phyloP scores from a whole-genome alignment of 2,329 filamentous ascomycete species.

The Colletotrichum eremochloae region DNA sequence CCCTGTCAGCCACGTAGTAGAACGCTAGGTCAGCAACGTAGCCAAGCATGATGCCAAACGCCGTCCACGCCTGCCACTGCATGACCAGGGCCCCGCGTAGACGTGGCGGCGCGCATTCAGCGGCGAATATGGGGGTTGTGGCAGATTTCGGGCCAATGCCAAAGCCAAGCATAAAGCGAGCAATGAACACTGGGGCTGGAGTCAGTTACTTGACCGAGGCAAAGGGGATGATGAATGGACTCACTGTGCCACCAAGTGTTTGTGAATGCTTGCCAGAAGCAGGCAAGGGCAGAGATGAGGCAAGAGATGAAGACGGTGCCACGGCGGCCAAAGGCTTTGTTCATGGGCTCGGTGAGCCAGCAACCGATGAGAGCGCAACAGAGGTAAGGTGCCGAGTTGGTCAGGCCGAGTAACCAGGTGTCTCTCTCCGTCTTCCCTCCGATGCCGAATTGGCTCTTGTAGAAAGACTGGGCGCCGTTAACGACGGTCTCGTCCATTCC shows the following conservation, averaged over 20 bases:
- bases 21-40: constrained; percentile 73
- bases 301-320: constrained; percentile 80
- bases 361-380: constrained; percentile 78
- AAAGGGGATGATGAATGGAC: background rate
- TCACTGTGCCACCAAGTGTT: constrained; percentile 66
- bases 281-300: constrained; percentile 68
- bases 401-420: constrained; percentile 71
- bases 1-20: constrained; percentile 66
- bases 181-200: constrained; percentile 69
- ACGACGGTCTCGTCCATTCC: constrained; percentile 77
- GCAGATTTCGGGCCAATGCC: constrained; percentile 79
- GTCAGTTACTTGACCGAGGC: background rate
- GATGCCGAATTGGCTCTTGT: constrained; percentile 68
- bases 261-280: constrained; percentile 64
- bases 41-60: constrained; percentile 69
- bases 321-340: constrained; percentile 76
- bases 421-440: constrained; percentile 61
- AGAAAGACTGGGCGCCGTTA: constrained; percentile 68
- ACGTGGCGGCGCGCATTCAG: constrained; percentile 73
- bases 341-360: constrained; percentile 81
- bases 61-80: constrained; percentile 74
- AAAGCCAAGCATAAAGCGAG: constrained; percentile 77
- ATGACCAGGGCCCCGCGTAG: constrained; percentile 79
- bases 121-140: constrained; percentile 77
- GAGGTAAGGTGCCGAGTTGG: constrained; percentile 73